Percentiles rank a stretch among this genome's conserved stretches.
phyloP scores from a whole-genome alignment of 495 filamentous ascomycete species.

The Aspergillus bridgeri region DNA sequence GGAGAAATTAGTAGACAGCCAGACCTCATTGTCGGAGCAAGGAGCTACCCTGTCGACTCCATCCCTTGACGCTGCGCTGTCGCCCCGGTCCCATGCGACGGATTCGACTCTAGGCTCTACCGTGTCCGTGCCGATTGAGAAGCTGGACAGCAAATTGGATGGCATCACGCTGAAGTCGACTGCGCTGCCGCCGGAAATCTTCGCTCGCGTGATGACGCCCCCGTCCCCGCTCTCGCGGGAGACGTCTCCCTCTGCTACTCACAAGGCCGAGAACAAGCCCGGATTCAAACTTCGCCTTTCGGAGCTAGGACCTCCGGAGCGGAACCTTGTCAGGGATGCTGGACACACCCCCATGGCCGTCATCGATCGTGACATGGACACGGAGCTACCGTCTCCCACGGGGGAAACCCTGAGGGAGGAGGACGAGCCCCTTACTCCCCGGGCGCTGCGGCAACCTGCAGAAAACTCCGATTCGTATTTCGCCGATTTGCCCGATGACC shows the following conservation, averaged over 20 bases:
- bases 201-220: conserved; percentile 46
- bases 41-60: conserved; percentile 21
- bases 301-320: conserved; percentile 37
- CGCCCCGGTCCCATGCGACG: conserved; percentile 29
- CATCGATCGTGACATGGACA: conserved; percentile 35
- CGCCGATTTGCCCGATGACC: conserved; percentile 40
- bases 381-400: conserved; percentile 26
- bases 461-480: conserved; percentile 45
- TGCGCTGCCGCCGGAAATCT: conserved; percentile 39
- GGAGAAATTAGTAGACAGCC: conserved; percentile 25
- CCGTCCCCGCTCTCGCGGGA: conserved; percentile 37
- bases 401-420: conserved; percentile 20
- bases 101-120: conserved; percentile 21
- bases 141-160: conserved; percentile 46
- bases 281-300: conserved; percentile 42
- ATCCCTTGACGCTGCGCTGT: conserved; percentile 44
- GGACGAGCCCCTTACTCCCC: conserved; percentile 31
- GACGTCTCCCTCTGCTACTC: conserved; percentile 17
- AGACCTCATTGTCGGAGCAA: conserved; percentile 24
- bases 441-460: conserved; percentile 32
- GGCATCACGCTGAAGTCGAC: conserved; percentile 49
- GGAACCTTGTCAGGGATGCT: conserved; percentile 39
- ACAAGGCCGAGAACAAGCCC: conserved; percentile 27
- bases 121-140: conserved; percentile 45
- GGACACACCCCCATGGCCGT: conserved; percentile 49